phyloP scores from a whole-genome alignment of 2,329 filamentous ascomycete genomes.

The Xylaria sp. region DNA sequence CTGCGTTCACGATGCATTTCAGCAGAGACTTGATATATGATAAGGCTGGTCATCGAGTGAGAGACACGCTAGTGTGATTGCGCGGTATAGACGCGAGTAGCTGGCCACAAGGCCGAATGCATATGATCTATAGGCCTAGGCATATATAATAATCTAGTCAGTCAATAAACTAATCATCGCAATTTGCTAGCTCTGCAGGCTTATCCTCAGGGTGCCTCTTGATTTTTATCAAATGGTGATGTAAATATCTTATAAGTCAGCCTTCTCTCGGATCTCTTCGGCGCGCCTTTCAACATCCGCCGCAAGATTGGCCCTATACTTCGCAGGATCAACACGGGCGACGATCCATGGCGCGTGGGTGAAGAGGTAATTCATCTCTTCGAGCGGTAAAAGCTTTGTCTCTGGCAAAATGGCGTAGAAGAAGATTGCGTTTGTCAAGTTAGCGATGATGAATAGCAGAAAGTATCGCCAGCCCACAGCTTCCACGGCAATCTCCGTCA shows the following conservation, averaged over 20 bases:
- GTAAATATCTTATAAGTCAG: slow-evolving; percentile 20
- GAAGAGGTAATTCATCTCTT: slow-evolving; percentile 74
- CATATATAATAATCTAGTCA: neutral
- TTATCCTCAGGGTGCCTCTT: neutral
- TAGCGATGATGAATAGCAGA: slow-evolving; percentile 71
- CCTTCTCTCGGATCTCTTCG: slow-evolving; percentile 66
- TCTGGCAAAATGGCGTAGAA: slow-evolving; percentile 74
- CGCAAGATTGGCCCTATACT: slow-evolving; percentile 56
- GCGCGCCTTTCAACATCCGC: slow-evolving; percentile 68
- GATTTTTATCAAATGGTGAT: neutral
- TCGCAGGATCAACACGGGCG: slow-evolving; percentile 62
- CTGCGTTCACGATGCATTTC: too few relatives aligned
- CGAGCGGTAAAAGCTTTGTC: slow-evolving; percentile 69
- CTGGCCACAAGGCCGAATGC: neutral
- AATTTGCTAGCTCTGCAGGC: neutral
- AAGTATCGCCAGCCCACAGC: slow-evolving; percentile 66
- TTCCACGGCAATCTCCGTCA: slow-evolving; percentile 58
- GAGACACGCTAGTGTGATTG: too few relatives aligned
- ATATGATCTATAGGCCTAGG: neutral
- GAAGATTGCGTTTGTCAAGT: slow-evolving; percentile 58
- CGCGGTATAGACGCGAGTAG: too few relatives aligned
- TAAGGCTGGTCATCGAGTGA: too few relatives aligned
- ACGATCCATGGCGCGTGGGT: slow-evolving; percentile 71
- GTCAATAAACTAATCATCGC: neutral
- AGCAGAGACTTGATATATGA: too few relatives aligned